Evolutionary conservation across 768 basidiomycete genomes (phyloP).

Genomic region (Mycena alexandri): DNA sequence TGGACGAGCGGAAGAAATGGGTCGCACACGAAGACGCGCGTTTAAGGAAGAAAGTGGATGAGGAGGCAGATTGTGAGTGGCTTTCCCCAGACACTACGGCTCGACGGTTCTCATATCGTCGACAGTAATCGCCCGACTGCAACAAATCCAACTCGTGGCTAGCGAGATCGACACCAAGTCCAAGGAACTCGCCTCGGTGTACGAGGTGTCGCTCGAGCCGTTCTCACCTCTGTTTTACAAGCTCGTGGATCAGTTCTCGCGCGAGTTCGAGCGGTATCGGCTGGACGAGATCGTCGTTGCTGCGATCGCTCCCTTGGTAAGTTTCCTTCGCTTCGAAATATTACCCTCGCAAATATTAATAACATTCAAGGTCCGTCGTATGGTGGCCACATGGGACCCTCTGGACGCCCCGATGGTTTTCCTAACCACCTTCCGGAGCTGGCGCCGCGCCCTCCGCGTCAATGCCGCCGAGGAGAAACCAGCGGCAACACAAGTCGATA

Average conservation of each 20-base stretch:
- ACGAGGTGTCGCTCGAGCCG: constrained; percentile 79
- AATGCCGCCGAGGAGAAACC: constrained; percentile 58
- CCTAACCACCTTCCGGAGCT: constrained; percentile 73
- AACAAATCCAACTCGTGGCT: constrained; percentile 81
- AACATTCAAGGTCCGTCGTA: constrained; percentile 67
- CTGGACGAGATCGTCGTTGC: constrained; percentile 95
- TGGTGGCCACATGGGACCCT: constrained; percentile 86
- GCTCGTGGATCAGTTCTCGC: constrained; percentile 75
- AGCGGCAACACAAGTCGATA: constrained; percentile 61
- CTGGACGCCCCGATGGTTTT: constrained; percentile 79
- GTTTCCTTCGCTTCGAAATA: constrained; percentile 36
- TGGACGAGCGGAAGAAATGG: constrained; percentile 84
- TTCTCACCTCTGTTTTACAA: constrained; percentile 81
- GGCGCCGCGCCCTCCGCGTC: constrained; percentile 78
- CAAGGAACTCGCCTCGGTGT: constrained; percentile 71
- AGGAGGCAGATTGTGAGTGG: constrained; percentile 81
- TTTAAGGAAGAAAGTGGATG: constrained; percentile 75
- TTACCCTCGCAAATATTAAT: not conserved
- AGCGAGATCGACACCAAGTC: constrained; percentile 76
- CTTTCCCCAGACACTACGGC: not conserved
- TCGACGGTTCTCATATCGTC: constrained; percentile 16
- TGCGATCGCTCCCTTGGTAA: constrained; percentile 84
- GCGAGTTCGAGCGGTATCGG: constrained; percentile 82
- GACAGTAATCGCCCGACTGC: constrained; percentile 82
- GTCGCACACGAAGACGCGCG: constrained; percentile 77